These are phyloP conservation scores for Isochrysis galbana DNA, from an alignment of 78 protist species.

Conservation along the genomic window DNA sequence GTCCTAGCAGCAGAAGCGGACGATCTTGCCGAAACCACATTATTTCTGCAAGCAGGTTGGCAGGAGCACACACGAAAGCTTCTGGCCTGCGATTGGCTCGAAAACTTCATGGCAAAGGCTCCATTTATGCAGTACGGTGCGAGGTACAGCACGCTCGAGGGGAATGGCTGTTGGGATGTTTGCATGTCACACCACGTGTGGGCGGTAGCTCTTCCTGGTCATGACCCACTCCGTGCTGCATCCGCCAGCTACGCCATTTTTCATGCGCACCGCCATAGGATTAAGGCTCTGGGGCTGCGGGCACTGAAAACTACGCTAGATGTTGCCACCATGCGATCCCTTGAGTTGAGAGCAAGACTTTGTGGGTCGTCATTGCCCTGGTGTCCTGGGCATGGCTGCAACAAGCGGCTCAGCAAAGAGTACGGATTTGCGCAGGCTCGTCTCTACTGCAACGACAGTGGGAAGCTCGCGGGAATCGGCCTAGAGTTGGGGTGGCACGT, in stretches of 20 bases:
- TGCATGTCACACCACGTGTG: neutral
- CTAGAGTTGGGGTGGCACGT: neutral
- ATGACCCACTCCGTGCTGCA: neutral
- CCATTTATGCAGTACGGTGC: neutral
- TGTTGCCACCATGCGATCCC: neutral
- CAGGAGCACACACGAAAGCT: neutral
- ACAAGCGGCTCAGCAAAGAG: neutral
- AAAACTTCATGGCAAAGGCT: neutral
- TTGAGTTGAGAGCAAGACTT: neutral
- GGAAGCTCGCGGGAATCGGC: neutral
- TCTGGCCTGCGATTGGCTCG: neutral
- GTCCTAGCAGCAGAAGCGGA: neutral
- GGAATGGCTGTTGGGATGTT: neutral
- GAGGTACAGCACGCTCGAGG: neutral
- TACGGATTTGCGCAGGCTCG: neutral
- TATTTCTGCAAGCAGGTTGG: neutral
- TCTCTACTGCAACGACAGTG: neutral
- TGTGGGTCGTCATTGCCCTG: neutral
- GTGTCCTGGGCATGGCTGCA: neutral
- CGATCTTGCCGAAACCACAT: neutral
- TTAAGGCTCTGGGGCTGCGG: neutral
- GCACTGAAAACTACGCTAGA: neutral
- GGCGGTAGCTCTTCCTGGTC: neutral
- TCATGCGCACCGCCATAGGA: neutral
- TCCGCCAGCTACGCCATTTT: neutral